These are phyloP conservation scores for Peltaster fructicola DNA, from an alignment of 2,329 filamentous ascomycete genomes.

Conservation along the genomic window DNA sequence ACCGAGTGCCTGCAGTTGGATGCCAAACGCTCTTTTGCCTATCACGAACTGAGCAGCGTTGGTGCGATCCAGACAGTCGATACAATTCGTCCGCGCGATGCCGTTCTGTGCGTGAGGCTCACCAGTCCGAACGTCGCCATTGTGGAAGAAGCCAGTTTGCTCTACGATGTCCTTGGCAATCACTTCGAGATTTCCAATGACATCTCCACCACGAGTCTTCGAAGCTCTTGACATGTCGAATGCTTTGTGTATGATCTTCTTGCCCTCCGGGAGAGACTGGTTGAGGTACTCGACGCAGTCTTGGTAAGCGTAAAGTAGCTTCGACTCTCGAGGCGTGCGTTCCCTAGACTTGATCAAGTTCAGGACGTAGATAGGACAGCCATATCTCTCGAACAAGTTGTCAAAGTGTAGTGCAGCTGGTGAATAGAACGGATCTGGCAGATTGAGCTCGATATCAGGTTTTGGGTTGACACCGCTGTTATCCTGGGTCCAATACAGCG, in stretches of 20 bases:
- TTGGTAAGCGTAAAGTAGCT: conserved; percentile 73
- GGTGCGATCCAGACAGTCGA: conserved; percentile 90
- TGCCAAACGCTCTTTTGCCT: conserved; percentile 78
- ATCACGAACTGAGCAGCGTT: conserved; percentile 98
- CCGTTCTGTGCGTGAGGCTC: conserved; percentile 68
- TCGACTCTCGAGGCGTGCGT: conserved; percentile 76
- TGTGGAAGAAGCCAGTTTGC: conserved; percentile 86
- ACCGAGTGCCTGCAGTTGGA: conserved; percentile 81
- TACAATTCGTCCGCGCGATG: conserved; percentile 88
- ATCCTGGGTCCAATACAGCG: conserved; percentile 93
- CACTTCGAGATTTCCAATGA: conserved; percentile 75
- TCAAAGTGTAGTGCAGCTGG: conserved; percentile 90
- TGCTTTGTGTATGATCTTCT: conserved; percentile 81
- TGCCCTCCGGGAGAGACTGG: conserved; percentile 68
- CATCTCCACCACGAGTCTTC: conserved; percentile 78
- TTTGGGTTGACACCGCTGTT: conserved; percentile 90
- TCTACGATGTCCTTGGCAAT: conserved; percentile 78
- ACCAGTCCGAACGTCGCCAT: conserved; percentile 54
- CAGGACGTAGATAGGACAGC: conserved; percentile 75
- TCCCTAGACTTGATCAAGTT: conserved; percentile 80
- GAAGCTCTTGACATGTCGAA: conserved; percentile 98
- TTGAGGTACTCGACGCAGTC: conserved; percentile 82
- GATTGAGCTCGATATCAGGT: conserved; percentile 83
- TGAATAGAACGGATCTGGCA: conserved; percentile 91
- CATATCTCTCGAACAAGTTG: conserved; percentile 83